phyloP scores from a whole-genome alignment of 2,329 filamentous ascomycete genomes.

The Ophiocordyceps polyrhachis-furcata region DNA sequence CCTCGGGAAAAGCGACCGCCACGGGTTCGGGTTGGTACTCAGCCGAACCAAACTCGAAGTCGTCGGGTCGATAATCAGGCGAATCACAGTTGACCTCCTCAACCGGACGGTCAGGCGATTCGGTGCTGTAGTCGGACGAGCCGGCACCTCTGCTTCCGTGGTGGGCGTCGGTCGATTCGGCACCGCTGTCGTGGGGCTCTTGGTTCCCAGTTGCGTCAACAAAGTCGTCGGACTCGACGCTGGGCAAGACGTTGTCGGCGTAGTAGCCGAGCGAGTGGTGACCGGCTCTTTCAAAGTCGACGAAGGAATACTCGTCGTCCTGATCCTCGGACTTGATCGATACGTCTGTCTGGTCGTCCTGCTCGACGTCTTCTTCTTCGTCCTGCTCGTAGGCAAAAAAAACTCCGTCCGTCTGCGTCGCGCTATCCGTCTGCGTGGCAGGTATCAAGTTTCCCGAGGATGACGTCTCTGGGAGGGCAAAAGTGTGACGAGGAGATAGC shows the following conservation, averaged over 20 bases:
- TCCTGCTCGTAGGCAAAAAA: neutral
- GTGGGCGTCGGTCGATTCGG: neutral
- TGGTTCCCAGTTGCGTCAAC: too few species aligned
- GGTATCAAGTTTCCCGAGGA: neutral
- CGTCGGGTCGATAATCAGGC: conserved; percentile 10
- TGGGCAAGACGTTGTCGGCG: too few species aligned
- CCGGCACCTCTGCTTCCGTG: neutral
- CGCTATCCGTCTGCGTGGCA: neutral
- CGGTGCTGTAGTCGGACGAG: neutral
- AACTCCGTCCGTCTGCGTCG: neutral
- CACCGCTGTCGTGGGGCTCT: neutral
- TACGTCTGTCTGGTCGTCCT: neutral
- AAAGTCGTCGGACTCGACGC: too few species aligned
- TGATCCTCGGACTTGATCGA: neutral
- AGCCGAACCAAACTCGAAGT: too few species aligned
- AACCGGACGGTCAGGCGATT: neutral
- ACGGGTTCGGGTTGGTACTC: too few species aligned
- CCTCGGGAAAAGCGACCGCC: too few species aligned
- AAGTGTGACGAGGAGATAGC: neutral
- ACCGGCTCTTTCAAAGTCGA: neutral
- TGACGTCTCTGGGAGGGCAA: conserved; percentile 2
- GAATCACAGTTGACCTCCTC: conserved; percentile 3
- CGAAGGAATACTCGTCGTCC: neutral
- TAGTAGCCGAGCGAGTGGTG: neutral
- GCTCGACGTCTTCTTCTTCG: too few species aligned